phyloP scores from a whole-genome alignment of 345 rosid species.

The Salix exigua region DNA sequence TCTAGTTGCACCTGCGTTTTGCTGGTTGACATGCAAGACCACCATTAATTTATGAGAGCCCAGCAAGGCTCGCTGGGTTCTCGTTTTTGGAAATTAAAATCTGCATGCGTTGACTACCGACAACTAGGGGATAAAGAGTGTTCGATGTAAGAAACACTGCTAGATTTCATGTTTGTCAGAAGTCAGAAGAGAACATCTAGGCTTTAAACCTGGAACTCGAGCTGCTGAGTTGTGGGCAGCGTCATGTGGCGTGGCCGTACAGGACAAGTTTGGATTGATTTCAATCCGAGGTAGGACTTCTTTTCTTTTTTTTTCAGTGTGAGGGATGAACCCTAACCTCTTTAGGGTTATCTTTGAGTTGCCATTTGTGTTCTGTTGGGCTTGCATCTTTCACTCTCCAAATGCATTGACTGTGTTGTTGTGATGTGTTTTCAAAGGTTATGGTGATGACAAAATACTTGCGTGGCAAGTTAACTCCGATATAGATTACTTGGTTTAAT shows the following conservation, averaged over 20 bases:
- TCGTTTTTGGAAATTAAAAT: too few species aligned
- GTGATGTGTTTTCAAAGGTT: not conserved
- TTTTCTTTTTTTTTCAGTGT: not conserved
- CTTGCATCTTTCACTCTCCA: not conserved
- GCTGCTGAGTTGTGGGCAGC: not conserved
- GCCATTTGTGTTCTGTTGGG: too few species aligned
- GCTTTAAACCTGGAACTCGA: not conserved
- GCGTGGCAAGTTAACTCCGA: not conserved
- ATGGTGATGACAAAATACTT: not conserved
- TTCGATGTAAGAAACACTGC: not conserved
- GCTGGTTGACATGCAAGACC: too few species aligned
- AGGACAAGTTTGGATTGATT: not conserved
- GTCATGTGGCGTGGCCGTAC: not conserved
- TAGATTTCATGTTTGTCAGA: not conserved
- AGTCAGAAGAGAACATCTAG: not conserved
- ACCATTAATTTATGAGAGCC: too few species aligned
- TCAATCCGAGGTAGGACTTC: too few species aligned
- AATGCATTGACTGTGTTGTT: not conserved
- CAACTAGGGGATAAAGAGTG: not conserved
- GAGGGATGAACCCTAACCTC: not conserved
- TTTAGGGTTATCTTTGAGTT: not conserved
- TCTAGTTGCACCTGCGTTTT: too few species aligned
- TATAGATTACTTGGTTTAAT: too few species aligned
- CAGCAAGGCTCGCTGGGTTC: too few species aligned
- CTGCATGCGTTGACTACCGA: too few species aligned